phyloP scores from a whole-genome alignment of 768 basidiomycete genomes.

The Trametes punicea region DNA sequence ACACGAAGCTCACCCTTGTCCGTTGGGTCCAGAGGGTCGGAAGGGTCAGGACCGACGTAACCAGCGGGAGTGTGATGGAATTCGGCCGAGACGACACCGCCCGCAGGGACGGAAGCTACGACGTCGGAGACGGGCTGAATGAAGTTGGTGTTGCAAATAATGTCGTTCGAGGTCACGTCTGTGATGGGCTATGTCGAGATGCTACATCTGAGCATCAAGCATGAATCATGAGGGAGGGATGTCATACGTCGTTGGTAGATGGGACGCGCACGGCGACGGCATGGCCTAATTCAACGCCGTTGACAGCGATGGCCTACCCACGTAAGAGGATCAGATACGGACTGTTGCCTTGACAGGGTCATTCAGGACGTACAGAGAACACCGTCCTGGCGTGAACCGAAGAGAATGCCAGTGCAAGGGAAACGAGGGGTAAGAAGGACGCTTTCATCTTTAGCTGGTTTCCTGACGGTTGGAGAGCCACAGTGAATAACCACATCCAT shows the following conservation, averaged over 20 bases:
- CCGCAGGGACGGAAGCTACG: slow-evolving; percentile 50
- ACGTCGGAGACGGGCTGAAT: slow-evolving; percentile 42
- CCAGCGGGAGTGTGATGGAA: slow-evolving; percentile 49
- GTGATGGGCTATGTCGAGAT: slow-evolving; percentile 43
- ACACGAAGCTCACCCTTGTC: slow-evolving; percentile 44
- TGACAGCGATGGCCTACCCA: slow-evolving; percentile 44
- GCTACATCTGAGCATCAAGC: not conserved
- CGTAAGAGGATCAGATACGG: not conserved
- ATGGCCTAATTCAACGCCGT: slow-evolving; percentile 48
- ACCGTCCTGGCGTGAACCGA: slow-evolving; percentile 28
- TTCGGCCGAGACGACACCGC: slow-evolving; percentile 48
- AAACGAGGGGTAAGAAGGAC: slow-evolving; percentile 9
- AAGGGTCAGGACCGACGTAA: slow-evolving; percentile 44
- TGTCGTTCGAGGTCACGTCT: slow-evolving; percentile 49
- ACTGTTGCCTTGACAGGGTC: no score
- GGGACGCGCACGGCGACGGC: slow-evolving; percentile 43
- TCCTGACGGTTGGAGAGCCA: not conserved
- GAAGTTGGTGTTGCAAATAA: slow-evolving; percentile 61
- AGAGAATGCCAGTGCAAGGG: slow-evolving; percentile 18
- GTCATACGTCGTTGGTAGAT: slow-evolving; percentile 44
- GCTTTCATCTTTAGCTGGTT: slow-evolving; percentile 16
- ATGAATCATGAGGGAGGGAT: not conserved
- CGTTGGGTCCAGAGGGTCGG: slow-evolving; percentile 44
- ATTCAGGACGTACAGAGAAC: slow-evolving; percentile 26
- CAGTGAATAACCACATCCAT: not conserved